Evolutionary conservation across 2,329 filamentous ascomycete genomes (phyloP).

Genomic region (Colletotrichum incanum): DNA sequence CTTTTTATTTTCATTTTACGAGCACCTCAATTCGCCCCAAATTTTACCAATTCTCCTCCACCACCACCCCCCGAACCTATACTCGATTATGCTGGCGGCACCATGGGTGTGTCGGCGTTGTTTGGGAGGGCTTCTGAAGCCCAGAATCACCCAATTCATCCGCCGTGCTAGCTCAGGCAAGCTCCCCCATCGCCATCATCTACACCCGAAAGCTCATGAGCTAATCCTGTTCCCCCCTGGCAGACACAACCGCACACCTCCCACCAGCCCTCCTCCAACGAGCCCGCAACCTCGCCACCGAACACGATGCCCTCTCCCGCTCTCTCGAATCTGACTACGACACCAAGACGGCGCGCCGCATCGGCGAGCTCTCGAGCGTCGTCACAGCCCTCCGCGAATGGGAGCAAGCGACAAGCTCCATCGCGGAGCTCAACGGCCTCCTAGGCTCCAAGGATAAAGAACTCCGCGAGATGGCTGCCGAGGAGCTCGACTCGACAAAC

Average conservation of each 20-base stretch:
- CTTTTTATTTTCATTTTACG: not conserved
- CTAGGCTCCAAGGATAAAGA: constrained; percentile 73
- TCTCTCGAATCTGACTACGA: constrained; percentile 71
- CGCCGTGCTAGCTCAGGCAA: constrained; percentile 61
- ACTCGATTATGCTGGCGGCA: constrained; percentile 55
- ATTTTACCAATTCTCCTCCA: not conserved
- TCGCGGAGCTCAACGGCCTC: constrained; percentile 68
- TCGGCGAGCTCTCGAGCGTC: constrained; percentile 74
- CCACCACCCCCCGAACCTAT: not conserved
- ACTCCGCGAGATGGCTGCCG: constrained; percentile 82
- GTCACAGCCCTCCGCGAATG: constrained; percentile 72
- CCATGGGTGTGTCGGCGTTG: constrained; percentile 70
- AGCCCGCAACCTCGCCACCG: constrained; percentile 70
- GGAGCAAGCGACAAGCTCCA: constrained; percentile 68
- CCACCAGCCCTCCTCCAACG: constrained; percentile 72
- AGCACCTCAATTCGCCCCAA: not conserved
- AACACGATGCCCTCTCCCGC: constrained; percentile 70
- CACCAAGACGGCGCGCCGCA: constrained; percentile 69
- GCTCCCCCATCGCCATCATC: not conserved
- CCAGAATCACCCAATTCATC: constrained; percentile 50
- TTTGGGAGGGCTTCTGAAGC: constrained; percentile 55
- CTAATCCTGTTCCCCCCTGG: constrained; percentile 9
- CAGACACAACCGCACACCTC: constrained; percentile 55
- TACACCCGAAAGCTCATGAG: constrained; percentile 7
- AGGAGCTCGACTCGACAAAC: constrained; percentile 82